Evolutionary conservation across 306 rosid species (phyloP).

Genomic region (Cicer judaicum): DNA sequence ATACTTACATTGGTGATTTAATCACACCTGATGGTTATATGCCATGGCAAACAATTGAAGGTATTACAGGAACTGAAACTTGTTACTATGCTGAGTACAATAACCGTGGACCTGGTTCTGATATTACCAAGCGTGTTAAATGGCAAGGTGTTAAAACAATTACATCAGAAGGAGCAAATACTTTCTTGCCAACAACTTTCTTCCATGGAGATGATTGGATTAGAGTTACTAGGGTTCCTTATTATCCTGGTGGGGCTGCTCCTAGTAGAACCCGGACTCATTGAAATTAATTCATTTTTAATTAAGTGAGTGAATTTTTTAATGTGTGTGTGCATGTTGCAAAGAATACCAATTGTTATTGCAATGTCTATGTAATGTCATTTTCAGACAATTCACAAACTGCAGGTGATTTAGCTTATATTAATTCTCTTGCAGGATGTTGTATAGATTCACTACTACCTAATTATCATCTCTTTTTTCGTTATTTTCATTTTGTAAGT

Average conservation of each 20-base stretch:
- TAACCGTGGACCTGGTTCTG: constrained; percentile 69
- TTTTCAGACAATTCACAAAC: constrained; percentile 6
- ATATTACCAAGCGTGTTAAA: constrained; percentile 51
- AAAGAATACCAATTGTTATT: neutral
- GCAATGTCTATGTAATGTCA: constrained; percentile 1
- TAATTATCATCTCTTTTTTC: neutral
- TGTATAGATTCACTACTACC: neutral
- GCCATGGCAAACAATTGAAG: constrained; percentile 64
- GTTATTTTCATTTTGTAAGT: neutral
- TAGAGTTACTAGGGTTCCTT: constrained; percentile 57
- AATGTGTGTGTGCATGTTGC: neutral
- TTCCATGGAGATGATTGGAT: constrained; percentile 64
- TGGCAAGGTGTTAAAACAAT: constrained; percentile 72
- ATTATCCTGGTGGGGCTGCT: constrained; percentile 33
- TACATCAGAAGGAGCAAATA: constrained; percentile 13
- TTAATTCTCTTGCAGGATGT: constrained; percentile 12
- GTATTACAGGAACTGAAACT: constrained; percentile 42
- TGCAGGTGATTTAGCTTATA: neutral
- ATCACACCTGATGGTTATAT: constrained; percentile 72
- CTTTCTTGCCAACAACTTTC: constrained; percentile 48
- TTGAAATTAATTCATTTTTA: neutral
- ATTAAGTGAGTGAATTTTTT: neutral
- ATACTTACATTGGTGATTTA: constrained; percentile 63
- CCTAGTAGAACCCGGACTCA: neutral
- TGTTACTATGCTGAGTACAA: constrained; percentile 62